Evolutionary conservation across 129 eudicot genomes (phyloP), one percentile per base, ranked within the genome.

Genomic region (Helichrysum umbraculigerum): DNA sequence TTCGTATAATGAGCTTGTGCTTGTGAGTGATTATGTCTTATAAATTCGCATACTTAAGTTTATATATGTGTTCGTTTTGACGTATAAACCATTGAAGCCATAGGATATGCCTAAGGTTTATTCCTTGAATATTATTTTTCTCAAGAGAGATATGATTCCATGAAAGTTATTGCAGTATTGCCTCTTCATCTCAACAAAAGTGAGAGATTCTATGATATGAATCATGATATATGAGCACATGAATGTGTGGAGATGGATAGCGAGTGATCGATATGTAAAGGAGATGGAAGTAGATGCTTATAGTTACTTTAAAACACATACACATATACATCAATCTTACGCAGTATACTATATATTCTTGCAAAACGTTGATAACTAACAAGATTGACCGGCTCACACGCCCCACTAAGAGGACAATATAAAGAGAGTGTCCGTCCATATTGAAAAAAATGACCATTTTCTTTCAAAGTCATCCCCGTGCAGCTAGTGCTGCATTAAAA

Each of bases 91-190:
- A 41, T 76, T 71, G 80, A 76, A 66, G 81, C 67, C 71, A 76
- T 71, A 59, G 87, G 79, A 84, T 84, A 84, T 84, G 21, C 83
- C 70, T 29, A 61, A 21, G 77, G 83, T 58, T 85, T 85, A 85
- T 85, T 70, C 88, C 75, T 33, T 42, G 88, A 76, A 85, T 85
- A 82, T 82, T 73, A 79, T 79, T 61, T 63, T 73, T 66, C 32
- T 17, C 61, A 17, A 54, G n/a, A 57, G 63, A 70, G 50, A 77
- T 58, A 65, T 15, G 51, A 82, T 82, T 76, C 77, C 81, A 65
- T 56, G 75, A 68, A 71, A 65, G 76, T 66, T 79, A 77, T 77
- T 77, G 12, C 3, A 9, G 47, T 39, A 39, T 39, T 39, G 71
- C 68, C 20, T 56, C 77, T 74, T 81, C 66, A 70, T 74, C 16